Base-by-base conservation (phyloP, 2,329 filamentous ascomycete species). In the Sporothrix sp. region DNA sequence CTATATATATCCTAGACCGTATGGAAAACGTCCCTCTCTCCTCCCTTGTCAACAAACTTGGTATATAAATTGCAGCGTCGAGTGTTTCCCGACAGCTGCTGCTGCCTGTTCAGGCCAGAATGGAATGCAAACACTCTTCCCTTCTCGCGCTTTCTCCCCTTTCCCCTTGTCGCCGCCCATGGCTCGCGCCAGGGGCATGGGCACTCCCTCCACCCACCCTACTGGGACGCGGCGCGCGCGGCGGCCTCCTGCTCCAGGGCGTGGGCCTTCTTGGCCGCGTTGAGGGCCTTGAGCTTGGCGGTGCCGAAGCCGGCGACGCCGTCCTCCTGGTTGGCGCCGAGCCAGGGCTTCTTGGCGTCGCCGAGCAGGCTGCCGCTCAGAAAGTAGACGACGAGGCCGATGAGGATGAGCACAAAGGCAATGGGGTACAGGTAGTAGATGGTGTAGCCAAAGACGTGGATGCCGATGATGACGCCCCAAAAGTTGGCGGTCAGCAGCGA, bases 341-440 rank as follows among this genome's bases (percentile, higher is more conserved):
- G 71, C 93, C 93, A 98, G 16, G 93, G 93, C 77, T 98, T 98
- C 73, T 83, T 81, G 48, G 85, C 82, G 67, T 97, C 93, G 28
- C 89, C 91, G 46, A 96, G 69, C 51, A 87, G 77, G 63, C 81
- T 84, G 52, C 89, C 87, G 1, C 85, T 82, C 32, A 95, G 70
- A 66, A 95, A 97, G 68, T 98, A 98, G 40, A 88, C 75, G 44
- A 90, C 73, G 59, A 95, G 78, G 1, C 93, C 91, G 25, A 90
- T 49, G 58, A 98, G 81, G 65, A 98, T 97, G 58, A 90, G 74
- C 9, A 95, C 87, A 66, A 98, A 98, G 11, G 93, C 91, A 63
- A 96, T 86, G 5, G 93, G 91, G 68, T 98, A 98, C 69, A 96
- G 76, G 74, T 80, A 95, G 69, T 95, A 86, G 52, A 98, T 80